A percentile compares a stretch with the other conserved stretches of the same genome.
phyloP scores from a whole-genome alignment of 1,284 basidiomycete genomes.

The Ganoderma sp. region DNA sequence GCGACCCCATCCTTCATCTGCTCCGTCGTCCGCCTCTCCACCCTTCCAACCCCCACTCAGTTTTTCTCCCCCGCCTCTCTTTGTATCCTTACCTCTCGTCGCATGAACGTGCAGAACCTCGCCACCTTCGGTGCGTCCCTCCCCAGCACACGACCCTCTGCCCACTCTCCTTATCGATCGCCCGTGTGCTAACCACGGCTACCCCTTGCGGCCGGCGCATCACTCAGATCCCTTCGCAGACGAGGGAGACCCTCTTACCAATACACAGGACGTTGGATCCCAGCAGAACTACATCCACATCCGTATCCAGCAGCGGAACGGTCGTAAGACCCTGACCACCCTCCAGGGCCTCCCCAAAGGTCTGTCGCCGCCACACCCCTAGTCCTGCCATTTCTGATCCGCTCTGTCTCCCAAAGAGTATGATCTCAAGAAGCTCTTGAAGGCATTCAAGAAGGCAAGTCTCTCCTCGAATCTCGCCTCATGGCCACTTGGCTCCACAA shows the following conservation, averaged over 20 bases:
- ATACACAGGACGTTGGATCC: conserved; percentile 79
- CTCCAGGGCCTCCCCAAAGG: conserved; percentile 96
- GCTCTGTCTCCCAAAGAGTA: conserved; percentile 68
- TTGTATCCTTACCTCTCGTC: conserved; percentile 51
- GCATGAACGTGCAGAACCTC: conserved; percentile 93
- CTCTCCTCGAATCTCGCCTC: background rate
- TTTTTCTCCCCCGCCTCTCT: conserved; percentile 45
- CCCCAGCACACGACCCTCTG: conserved; percentile 8
- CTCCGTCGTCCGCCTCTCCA: conserved; percentile 35
- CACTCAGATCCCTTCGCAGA: conserved; percentile 90
- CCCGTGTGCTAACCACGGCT: conserved; percentile 14
- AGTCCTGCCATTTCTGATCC: conserved; percentile 14
- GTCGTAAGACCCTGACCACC: conserved; percentile 98
- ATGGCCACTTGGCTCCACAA: background rate
- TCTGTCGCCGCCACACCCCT: conserved; percentile 45
- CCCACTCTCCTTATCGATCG: conserved; percentile 43
- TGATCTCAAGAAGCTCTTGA: conserved; percentile 97
- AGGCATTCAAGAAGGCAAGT: conserved; percentile 94
- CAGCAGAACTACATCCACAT: conserved; percentile 92
- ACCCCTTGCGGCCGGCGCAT: background rate
- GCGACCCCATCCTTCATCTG: conserved; percentile 36
- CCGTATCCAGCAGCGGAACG: conserved; percentile 99
- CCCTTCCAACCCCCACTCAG: conserved; percentile 52
- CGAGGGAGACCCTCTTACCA: conserved; percentile 81
- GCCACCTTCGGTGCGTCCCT: conserved; percentile 70